phyloP scores from a whole-genome alignment of 257 asterid genomes.

The Coffea canephora region DNA sequence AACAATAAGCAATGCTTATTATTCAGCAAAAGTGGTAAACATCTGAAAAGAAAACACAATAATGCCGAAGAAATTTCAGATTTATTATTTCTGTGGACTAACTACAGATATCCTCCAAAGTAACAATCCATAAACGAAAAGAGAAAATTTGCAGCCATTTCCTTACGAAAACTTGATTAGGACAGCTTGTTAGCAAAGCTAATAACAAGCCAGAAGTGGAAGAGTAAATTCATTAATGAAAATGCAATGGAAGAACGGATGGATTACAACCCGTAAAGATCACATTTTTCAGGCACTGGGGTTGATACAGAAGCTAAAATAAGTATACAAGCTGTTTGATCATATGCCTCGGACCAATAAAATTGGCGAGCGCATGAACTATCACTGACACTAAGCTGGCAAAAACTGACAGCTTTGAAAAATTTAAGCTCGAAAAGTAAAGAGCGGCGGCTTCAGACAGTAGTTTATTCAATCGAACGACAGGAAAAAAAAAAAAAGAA shows the following conservation, averaged over 20 bases:
- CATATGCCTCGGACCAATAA: constrained; percentile 1
- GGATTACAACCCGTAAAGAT: not conserved
- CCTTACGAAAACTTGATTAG: not conserved
- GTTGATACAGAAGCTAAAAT: not conserved
- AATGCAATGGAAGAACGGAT: not conserved
- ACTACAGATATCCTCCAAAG: no score
- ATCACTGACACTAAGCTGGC: not conserved
- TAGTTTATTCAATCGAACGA: not conserved
- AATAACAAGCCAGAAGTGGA: not conserved
- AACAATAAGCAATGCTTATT: not conserved
- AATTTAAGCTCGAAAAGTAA: not conserved
- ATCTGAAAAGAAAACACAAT: no score
- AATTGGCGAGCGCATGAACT: no score
- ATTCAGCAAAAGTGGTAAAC: no score
- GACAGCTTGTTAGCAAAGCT: not conserved
- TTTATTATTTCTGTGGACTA: no score
- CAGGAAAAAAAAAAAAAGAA: not conserved
- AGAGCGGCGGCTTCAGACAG: not conserved
- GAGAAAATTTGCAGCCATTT: not conserved
- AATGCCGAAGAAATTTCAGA: no score
- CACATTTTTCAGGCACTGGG: not conserved
- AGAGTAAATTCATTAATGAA: not conserved
- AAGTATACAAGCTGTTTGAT: constrained; percentile 10
- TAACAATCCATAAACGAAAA: no score
- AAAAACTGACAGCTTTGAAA: not conserved